Evolutionary conservation across 2,329 filamentous ascomycete genomes (phyloP), one percentile per base, ranked within the genome.

Genomic region (Chrysosphaeria jannelii): DNA sequence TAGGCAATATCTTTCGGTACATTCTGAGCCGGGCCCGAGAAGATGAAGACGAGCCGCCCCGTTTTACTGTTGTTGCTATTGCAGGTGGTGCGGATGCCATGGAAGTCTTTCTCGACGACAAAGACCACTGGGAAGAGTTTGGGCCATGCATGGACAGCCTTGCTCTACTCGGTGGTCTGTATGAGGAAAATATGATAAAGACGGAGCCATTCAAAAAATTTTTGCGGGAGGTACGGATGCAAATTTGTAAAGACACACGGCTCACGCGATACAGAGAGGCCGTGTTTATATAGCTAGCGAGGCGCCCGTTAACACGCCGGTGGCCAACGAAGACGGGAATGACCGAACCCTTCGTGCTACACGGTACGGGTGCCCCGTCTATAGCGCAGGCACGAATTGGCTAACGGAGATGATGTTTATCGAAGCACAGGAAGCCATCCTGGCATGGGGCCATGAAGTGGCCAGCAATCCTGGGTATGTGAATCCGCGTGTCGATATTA

Each of bases 1-100:
- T 81, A 13, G 37, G 43, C 14, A 63, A 57, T 22, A 46, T 85
- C 1, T 70, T 90, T 30, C 48, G 66, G 13, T 37, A 57, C 4
- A 49, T 79, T 1, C 35, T 85, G 4, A 43, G 43, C 0, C 40
- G 45, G 6, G 29, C 63, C n/a, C n/a, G n/a, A n/a, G n/a, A n/a
- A 14, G 23, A 5, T 10, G 9, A 13, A 8, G 15, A 8, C 1
- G 13, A 14, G 7, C 1, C 10, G 10, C 36, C 89, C 11, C 64
- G 78, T 36, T 38, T 90, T 15, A 50, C 90, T 21, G 71, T 58
- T 1, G 50, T 90, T 22, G 72, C 58, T 1, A 45, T 85, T 10
- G 63, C 68, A 2, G 61, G 70, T 25, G 64, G 63, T 4, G 64
- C 62, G 0, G 51, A 64, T 15, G 44, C 50, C 2, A 46, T 62